Evolutionary conservation across 2,329 filamentous ascomycete genomes (phyloP).

Genomic region (Ophiocordyceps robertsii): DNA sequence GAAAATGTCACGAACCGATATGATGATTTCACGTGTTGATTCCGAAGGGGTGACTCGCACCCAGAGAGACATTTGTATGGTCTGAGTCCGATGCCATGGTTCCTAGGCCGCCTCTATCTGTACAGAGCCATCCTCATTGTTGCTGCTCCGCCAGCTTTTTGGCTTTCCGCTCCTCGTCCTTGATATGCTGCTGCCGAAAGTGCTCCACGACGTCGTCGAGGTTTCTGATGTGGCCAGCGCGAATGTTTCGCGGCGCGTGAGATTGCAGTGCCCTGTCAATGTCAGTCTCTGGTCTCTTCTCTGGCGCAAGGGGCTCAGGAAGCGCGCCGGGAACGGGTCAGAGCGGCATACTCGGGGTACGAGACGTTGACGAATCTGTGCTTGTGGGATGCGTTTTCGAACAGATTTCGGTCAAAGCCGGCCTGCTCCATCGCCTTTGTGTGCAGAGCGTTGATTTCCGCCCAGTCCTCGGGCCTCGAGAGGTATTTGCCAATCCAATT

Average conservation of each 20-base stretch:
- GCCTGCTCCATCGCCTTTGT: constrained; percentile 40
- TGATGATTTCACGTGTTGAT: too few relatives aligned
- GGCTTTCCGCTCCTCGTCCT: constrained; percentile 41
- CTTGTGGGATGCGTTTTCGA: constrained; percentile 29
- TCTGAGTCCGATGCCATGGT: too few relatives aligned
- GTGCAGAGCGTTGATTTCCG: constrained; percentile 38
- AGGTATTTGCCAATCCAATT: constrained; percentile 32
- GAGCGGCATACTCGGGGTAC: constrained; percentile 42
- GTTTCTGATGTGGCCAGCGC: constrained; percentile 39
- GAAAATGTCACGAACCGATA: too few relatives aligned
- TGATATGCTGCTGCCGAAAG: constrained; percentile 39
- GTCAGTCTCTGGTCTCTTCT: background rate
- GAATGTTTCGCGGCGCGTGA: constrained; percentile 38
- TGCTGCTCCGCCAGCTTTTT: constrained; percentile 29
- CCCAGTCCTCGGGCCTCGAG: constrained; percentile 35
- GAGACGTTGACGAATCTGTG: constrained; percentile 36
- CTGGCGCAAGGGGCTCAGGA: too few relatives aligned
- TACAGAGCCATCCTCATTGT: constrained; percentile 12
- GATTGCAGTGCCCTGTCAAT: constrained; percentile 30
- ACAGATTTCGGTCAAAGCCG: constrained; percentile 42
- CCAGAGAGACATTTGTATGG: too few relatives aligned
- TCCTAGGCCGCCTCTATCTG: background rate
- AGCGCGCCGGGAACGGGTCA: background rate
- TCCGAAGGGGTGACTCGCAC: too few relatives aligned
- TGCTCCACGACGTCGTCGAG: constrained; percentile 44